These are phyloP conservation scores for Microbotryum violaceum DNA, from an alignment of 1,284 basidiomycete species.

Conservation along the genomic window DNA sequence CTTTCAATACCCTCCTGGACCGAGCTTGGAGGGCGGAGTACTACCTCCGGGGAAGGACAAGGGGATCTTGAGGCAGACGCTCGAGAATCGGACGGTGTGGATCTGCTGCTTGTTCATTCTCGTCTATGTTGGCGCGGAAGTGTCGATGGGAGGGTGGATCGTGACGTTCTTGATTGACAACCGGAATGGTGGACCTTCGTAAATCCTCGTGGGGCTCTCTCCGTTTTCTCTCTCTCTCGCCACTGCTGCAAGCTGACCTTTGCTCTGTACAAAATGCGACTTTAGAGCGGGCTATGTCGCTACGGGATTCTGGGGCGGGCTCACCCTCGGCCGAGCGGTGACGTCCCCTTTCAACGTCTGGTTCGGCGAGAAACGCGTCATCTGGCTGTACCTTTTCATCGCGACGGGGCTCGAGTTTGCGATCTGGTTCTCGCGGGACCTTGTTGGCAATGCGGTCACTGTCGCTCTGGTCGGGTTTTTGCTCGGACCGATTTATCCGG, in stretches of 20 bases:
- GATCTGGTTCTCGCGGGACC: constrained; percentile 21
- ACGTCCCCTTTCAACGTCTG: constrained; percentile 11
- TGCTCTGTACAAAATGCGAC: background rate
- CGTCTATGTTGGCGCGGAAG: constrained; percentile 28
- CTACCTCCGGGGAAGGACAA: background rate
- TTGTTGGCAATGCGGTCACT: constrained; percentile 23
- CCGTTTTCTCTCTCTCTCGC: background rate
- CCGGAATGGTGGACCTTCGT: constrained; percentile 18
- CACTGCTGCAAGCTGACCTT: no score
- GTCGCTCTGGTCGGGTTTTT: background rate
- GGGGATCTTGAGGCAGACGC: constrained; percentile 7
- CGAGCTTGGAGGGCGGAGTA: no score
- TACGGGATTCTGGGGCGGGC: constrained; percentile 19
- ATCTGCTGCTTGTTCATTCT: constrained; percentile 17
- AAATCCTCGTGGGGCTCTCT: background rate
- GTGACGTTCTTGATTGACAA: constrained; percentile 25
- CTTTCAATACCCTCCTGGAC: no score
- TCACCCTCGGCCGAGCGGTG: constrained; percentile 18
- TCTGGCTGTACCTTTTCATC: constrained; percentile 15
- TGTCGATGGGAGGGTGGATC: constrained; percentile 28
- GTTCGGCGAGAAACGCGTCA: constrained; percentile 17
- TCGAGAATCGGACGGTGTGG: constrained; percentile 7
- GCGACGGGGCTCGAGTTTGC: constrained; percentile 24
- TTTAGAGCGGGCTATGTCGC: constrained; percentile 19
- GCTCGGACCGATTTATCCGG: constrained; percentile 2